Evolutionary conservation across 2,329 filamentous ascomycete genomes (phyloP).

Genomic region (Daldinia sp.): DNA sequence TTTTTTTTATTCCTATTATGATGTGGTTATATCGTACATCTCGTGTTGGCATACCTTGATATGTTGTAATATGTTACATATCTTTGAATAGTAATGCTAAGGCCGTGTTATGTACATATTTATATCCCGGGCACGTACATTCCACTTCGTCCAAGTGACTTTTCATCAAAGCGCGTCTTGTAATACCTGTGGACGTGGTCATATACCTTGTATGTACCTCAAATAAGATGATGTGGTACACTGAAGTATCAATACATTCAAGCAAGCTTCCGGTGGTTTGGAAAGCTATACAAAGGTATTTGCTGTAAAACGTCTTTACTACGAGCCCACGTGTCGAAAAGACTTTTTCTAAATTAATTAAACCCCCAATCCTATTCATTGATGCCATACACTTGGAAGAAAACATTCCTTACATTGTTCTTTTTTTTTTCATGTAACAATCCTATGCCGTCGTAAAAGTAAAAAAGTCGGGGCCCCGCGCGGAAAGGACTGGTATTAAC

Average conservation of each 20-base stretch:
- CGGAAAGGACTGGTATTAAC: conserved; percentile 9
- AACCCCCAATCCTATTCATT: not conserved
- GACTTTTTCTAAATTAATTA: conserved; percentile 17
- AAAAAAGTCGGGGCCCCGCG: conserved; percentile 16
- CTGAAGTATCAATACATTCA: not conserved
- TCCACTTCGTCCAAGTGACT: not conserved
- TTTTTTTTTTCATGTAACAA: conserved; percentile 23
- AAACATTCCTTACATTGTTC: not conserved
- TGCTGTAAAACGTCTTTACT: conserved; percentile 11
- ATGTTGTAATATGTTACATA: not conserved
- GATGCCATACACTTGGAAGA: not conserved
- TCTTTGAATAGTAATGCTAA: not conserved
- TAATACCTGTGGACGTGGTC: not conserved
- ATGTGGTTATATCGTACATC: not conserved
- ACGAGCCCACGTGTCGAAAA: conserved; percentile 27
- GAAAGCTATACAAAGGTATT: conserved; percentile 16
- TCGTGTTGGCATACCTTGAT: not conserved
- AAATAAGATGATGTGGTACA: not conserved
- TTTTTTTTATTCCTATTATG: not conserved
- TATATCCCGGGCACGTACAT: not conserved
- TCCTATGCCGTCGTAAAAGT: not conserved
- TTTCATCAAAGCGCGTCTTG: not conserved
- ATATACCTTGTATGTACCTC: not conserved
- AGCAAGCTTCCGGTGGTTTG: conserved; percentile 22
- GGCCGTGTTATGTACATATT: not conserved